Conservation (phyloP, 352 stramenopile genomes). For the Pythium monospermum region DNA sequence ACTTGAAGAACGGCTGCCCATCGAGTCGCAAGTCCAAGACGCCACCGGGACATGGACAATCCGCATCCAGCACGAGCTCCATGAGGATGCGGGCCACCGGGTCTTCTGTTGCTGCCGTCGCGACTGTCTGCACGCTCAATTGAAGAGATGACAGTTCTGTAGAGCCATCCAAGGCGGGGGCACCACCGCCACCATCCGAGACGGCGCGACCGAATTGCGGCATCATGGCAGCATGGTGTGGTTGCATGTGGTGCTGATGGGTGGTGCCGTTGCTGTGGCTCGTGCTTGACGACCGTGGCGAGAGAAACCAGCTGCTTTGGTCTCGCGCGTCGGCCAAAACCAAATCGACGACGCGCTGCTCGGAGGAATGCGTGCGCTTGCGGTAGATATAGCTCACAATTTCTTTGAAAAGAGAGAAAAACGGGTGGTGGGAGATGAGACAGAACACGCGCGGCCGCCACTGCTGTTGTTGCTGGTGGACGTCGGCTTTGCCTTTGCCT, state of each 20-base stretch:
- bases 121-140: background rate
- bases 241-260: constrained; percentile 1
- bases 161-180: no score
- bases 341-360: constrained; percentile 31
- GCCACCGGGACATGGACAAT: constrained; percentile 26
- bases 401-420: constrained; percentile 81
- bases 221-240: background rate
- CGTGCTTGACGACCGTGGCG: no score
- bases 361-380: constrained; percentile 24
- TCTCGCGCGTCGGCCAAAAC: constrained; percentile 42
- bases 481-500: no score
- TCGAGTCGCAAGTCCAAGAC: constrained; percentile 35
- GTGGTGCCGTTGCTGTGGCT: no score
- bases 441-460: constrained; percentile 66
- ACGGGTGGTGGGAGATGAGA: constrained; percentile 74
- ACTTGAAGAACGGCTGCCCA: constrained; percentile 38
- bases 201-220: constrained; percentile 1
- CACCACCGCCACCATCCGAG: constrained; percentile 3
- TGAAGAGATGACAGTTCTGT: background rate
- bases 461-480: no score
- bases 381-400: constrained; percentile 70
- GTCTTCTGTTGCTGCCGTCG: background rate
- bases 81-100: constrained; percentile 18
- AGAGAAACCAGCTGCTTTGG: constrained; percentile 53
- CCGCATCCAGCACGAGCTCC: constrained; percentile 31